Percentiles rank a stretch among this genome's conserved stretches.
Conservation (phyloP, 192 early-diverging fungal genomes). For the Funneliformis geosporum region DNA sequence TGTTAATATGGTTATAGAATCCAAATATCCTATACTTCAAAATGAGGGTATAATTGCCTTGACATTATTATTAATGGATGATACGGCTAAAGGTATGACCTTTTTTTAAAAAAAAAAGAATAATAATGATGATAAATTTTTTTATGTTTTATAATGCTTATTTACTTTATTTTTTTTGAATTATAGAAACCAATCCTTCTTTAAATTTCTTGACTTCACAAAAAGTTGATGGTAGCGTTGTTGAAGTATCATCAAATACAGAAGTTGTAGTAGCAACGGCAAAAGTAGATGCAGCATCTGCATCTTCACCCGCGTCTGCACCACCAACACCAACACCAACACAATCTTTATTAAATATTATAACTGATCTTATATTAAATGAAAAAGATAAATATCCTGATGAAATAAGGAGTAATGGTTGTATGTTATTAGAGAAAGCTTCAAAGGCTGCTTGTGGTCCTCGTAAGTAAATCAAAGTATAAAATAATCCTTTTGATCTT, state of each 20-base stretch:
- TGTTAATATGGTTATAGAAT: conserved; percentile 48
- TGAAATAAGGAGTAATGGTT: conserved; percentile 53
- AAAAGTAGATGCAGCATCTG: no score
- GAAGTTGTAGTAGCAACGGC: no score
- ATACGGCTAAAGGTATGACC: conserved; percentile 19
- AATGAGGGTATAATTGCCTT: conserved; percentile 60
- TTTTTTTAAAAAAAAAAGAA: not conserved
- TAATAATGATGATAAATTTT: no score
- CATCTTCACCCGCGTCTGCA: no score
- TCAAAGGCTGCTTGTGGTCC: conserved; percentile 32
- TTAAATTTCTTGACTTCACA: conserved; percentile 19
- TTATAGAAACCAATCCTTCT: not conserved
- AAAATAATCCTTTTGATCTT: not conserved
- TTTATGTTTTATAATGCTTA: conserved; percentile 16
- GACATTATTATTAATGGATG: conserved; percentile 47
- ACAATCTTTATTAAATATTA: conserved; percentile 42
- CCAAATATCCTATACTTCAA: conserved; percentile 56
- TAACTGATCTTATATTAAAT: conserved; percentile 43
- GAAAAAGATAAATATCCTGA: conserved; percentile 45
- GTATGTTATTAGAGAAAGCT: conserved; percentile 48
- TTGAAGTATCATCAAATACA: conserved; percentile 26
- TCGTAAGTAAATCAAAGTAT: conserved; percentile 18
- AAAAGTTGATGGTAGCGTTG: conserved; percentile 13
- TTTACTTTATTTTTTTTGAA: conserved; percentile 11
- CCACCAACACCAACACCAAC: conserved; percentile 19